Percentiles rank a stretch among this genome's conserved stretches.
phyloP scores from a whole-genome alignment of 2,329 filamentous ascomycete species.

The Rutstroemia sp. region DNA sequence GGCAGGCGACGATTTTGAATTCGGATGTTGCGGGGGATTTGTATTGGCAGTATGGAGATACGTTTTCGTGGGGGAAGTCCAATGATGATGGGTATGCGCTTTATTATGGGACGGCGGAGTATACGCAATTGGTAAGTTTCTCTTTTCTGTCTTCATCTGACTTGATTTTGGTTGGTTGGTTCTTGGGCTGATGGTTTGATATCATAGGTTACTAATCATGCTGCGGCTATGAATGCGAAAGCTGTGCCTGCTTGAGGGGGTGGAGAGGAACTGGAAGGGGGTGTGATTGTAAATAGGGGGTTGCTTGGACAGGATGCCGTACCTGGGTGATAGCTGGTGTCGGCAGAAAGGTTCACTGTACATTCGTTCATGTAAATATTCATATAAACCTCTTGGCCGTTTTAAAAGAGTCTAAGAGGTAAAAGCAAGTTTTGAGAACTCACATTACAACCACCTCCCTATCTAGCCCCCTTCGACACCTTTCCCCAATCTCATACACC shows the following conservation, averaged over 20 bases:
- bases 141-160: too few species aligned
- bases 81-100: conserved; percentile 24
- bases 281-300: background rate
- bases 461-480: too few species aligned
- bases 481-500: background rate
- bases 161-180: too few species aligned
- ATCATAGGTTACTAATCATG: conserved; percentile 16
- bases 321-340: too few species aligned
- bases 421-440: too few species aligned
- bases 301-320: too few species aligned
- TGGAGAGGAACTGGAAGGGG: background rate
- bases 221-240: conserved; percentile 21
- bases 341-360: too few species aligned
- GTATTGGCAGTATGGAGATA: conserved; percentile 29
- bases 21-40: conserved; percentile 23
- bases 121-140: conserved; percentile 18
- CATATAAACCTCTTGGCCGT: too few species aligned
- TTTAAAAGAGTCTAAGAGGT: too few species aligned
- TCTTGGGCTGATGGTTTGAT: too few species aligned
- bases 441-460: too few species aligned
- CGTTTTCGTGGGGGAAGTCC: conserved; percentile 19
- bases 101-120: conserved; percentile 24
- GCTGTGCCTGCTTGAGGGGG: background rate
- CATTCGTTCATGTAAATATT: too few species aligned
- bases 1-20: conserved; percentile 21